Evolutionary conservation across 306 rosid species (phyloP).

Genomic region (Leucaena leucocephala): DNA sequence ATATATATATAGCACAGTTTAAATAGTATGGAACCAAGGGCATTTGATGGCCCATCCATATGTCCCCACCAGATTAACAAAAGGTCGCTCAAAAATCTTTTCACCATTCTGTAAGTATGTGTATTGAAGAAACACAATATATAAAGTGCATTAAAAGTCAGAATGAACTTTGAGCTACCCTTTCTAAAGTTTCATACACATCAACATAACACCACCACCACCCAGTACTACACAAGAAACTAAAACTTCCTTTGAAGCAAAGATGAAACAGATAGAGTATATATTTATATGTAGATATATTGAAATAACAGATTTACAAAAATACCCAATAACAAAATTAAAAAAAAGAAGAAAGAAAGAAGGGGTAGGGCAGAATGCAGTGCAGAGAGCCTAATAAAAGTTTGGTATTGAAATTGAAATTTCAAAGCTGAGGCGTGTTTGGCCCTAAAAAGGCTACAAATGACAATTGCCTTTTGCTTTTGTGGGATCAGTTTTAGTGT

Average conservation of each 20-base stretch:
- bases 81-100: constrained; percentile 32
- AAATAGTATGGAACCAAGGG: constrained; percentile 28
- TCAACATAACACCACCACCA: constrained; percentile 44
- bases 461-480: constrained; percentile 36
- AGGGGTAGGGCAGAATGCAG: constrained; percentile 36
- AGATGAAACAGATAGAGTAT: constrained; percentile 25
- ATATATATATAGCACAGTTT: background rate
- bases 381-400: constrained; percentile 35
- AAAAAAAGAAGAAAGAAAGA: background rate
- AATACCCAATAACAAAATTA: background rate
- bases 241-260: constrained; percentile 48
- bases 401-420: constrained; percentile 35
- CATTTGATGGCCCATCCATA: constrained; percentile 25
- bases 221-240: constrained; percentile 18
- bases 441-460: constrained; percentile 60
- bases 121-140: background rate
- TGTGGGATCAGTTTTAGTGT: constrained; percentile 43
- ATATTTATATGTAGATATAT: background rate
- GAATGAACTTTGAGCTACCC: constrained; percentile 37
- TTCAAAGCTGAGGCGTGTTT: constrained; percentile 61
- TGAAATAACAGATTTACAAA: constrained; percentile 28
- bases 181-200: constrained; percentile 39
- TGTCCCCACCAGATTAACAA: constrained; percentile 27
- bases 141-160: constrained; percentile 29
- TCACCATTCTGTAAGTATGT: constrained; percentile 30